These are phyloP conservation scores for Suhomyces bolitotheri DNA, from an alignment of 1,139 yeast genomes.

Conservation along the genomic window DNA sequence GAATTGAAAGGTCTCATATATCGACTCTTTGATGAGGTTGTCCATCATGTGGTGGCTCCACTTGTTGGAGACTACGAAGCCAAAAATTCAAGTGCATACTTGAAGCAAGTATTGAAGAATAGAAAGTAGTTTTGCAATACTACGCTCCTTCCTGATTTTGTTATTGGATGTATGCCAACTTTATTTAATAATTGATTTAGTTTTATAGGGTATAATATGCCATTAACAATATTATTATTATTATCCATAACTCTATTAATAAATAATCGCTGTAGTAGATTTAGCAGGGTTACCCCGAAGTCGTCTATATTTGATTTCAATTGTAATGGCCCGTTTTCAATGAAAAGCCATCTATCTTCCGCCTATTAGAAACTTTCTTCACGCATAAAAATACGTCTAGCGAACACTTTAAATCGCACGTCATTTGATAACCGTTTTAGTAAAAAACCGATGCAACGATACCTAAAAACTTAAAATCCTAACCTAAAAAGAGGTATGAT, in stretches of 20 bases:
- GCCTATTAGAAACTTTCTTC: neutral
- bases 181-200: slow-evolving; percentile 25
- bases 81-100: slow-evolving; percentile 1
- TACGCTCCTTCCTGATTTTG: no score
- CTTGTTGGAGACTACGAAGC: slow-evolving; percentile 7
- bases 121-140: slow-evolving; percentile 1
- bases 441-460: no score
- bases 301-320: no score
- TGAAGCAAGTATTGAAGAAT: slow-evolving; percentile 12
- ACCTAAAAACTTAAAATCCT: no score
- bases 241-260: slow-evolving; percentile 14
- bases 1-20: slow-evolving; percentile 65
- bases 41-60: slow-evolving; percentile 21
- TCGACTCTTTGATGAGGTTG: slow-evolving; percentile 55
- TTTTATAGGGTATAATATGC: slow-evolving; percentile 15
- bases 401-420: neutral
- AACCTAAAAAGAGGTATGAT: no score
- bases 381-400: slow-evolving; percentile 2
- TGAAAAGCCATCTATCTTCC: no score
- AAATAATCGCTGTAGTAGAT: no score
- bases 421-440: neutral
- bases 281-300: no score
- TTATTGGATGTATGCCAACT: no score
- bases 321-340: no score
- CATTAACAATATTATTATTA: slow-evolving; percentile 13